Base-by-base conservation (phyloP, 345 rosid species). In the Eutrema japonicum region DNA sequence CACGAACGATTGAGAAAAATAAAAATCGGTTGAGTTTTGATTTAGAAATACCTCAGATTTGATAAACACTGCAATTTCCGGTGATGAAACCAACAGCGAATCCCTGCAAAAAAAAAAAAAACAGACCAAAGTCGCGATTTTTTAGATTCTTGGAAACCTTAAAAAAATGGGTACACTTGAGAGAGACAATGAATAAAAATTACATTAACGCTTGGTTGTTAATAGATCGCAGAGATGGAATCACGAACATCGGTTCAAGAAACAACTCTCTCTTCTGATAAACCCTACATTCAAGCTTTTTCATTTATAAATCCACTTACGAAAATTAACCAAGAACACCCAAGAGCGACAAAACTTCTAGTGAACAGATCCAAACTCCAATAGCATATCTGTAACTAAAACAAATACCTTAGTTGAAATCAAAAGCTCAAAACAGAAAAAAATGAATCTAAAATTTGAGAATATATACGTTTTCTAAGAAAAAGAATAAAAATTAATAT, bases 231-330 rank as follows among this genome's bases (percentile, higher is more conserved):
- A 7, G 96, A 22, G 22, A 22, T 22, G 22, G 22, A 22, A 22
- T 22, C 22, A 22, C 22, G 22, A 22, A 22, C 22, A 83, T 82
- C 86, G 1, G 80, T 83, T 97, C 98, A 94, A 76, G 86, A 84
- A n/a, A 91, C 84, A 46, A 94, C 97, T 80, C 87, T 82, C 18
- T 18, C 18, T 18, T 18, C 18, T 18, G 18, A 18, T 18, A 18
- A 18, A 18, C 18, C 18, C 18, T 18, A 18, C 18, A 18, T 18
- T 18, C 98, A 85, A 63, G 86, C 96, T 82, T 89, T 94, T 48
- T 97, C 98, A 78, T 94, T 97, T n/a, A 91, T 86, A 2, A 90
- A 94, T 65, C 98, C 96, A 47, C 92, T 91, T 79, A 18, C 18
- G 18, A 18, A 18, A 18, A 18, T 22, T 22, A 22, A 1, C 22